Base-by-base conservation (phyloP, 352 stramenopile genomes). In the Phytophthora chlamydospora region DNA sequence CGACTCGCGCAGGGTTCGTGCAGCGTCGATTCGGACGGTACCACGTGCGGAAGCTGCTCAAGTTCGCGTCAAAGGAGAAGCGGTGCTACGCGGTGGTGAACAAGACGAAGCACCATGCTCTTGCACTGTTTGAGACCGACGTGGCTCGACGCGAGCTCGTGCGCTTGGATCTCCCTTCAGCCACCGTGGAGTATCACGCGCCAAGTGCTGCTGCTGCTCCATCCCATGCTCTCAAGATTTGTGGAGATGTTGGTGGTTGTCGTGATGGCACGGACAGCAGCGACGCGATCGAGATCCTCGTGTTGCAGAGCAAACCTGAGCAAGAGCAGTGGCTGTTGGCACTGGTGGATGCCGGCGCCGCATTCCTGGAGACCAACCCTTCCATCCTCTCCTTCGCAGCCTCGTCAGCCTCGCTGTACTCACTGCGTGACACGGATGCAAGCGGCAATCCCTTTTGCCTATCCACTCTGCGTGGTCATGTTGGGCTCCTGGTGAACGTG, bases 401-500 rank as follows among this genome's bases (percentile, higher is more conserved):
- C 6, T 59, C 72, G 6, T 60, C 78, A 9, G 75, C 73, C 41
- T 85, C 77, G 41, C 79, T 97, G 56, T 97, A 96, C 51, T 76
- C 87, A 29, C 59, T 96, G 31, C 62, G 58, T 7, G 89, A 96
- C 43, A 60, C 45, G 13, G 68, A 85, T 33, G 89, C 94, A 33
- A 55, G 77, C 19, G 78, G 80, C 7, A 73, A 83, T 5, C 70
- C 75, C 10, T 77, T 93, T n/a, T 59, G 41, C 14, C 80, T 98
- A 52, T 76, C 74, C 4, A 66, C 66, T 10, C 91, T 87, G 44
- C 68, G 73, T 47, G 83, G 85, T 16, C 70, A 85, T 14, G 79
- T 95, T 27, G 62, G 68, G 6, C 59, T 91, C 41, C 51, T 95
- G 38, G 80, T 89, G 0, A 97, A 95, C 54, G 81, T 94, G 14